Base-by-base conservation (phyloP, 2,329 filamentous ascomycete species). In the Xylariomycetidae sp. region DNA sequence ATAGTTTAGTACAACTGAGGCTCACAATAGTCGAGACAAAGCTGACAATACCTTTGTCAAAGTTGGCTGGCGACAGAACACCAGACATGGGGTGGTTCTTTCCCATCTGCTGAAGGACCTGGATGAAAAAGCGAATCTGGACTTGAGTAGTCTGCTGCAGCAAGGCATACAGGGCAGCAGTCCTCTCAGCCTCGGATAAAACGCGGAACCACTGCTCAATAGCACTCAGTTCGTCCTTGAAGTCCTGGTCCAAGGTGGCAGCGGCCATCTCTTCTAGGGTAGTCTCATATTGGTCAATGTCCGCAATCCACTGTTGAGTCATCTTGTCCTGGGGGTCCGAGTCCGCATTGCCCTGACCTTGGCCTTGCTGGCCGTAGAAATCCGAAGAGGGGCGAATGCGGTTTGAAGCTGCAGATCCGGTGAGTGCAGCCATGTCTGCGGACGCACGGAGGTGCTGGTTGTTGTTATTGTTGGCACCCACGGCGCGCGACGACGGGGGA, bases 141-240 rank as follows among this genome's bases (percentile, higher is more conserved):
- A 98, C 90, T 64, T 96, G 92, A 4, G 92, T 98, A 5, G 92
- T 96, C 71, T 98, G 92, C 68, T 98, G 92, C 39, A 98, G 72
- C 49, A 98, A 70, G 41, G 92, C 90, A 60, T 98, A 98, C 38
- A 96, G 67, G 30, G 92, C 92, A 42, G 92, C 92, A 14, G 92
- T 98, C 43, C 92, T 77, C 65, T 98, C 92, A 18, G 92, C 89
- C 65, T 96, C 92, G 56, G 90, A 96, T 45, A 98, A 70, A 34
- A 98, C 92, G 42, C 89, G 83, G 63, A 98, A 98, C 92, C 92
- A 98, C 69, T 98, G 92, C 66, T 98, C 92, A 56, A 98, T 98
- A 48, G 92, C 92, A 58, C 88, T 95, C 40, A 98, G 76, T 63
- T 98, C 92, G 63, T 96, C 92, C 68, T 98, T 98, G 72, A 98